Percentiles rank a stretch among this genome's conserved stretches.
Evolutionary conservation across 2,329 filamentous ascomycete genomes (phyloP).

Genomic region (Stagonosporopsis tanaceti): DNA sequence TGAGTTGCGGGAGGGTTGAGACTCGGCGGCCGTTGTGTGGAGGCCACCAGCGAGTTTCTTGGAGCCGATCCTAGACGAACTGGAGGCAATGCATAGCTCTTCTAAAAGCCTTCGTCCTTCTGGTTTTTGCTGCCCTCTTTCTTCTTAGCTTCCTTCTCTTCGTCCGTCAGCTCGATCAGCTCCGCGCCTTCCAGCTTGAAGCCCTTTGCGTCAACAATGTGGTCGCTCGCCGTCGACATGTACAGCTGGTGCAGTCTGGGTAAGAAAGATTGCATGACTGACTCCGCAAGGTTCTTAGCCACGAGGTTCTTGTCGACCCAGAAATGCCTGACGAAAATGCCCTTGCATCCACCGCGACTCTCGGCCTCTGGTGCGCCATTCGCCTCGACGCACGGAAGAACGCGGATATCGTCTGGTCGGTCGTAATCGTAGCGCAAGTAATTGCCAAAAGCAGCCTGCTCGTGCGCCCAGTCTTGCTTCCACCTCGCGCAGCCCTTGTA

Average conservation of each 20-base stretch:
- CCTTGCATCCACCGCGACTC: slow-evolving; percentile 46
- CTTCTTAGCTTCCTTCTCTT: slow-evolving; percentile 39
- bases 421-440: slow-evolving; percentile 51
- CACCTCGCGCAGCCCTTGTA: slow-evolving; percentile 48
- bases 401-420: slow-evolving; percentile 48
- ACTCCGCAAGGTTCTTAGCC: slow-evolving; percentile 41
- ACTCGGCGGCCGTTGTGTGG: neutral
- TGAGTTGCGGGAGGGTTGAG: neutral
- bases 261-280: slow-evolving; percentile 49
- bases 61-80: neutral
- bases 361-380: slow-evolving; percentile 49
- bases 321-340: slow-evolving; percentile 50
- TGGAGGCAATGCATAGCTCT: neutral
- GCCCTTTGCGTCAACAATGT: slow-evolving; percentile 48
- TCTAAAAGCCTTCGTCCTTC: slow-evolving; percentile 47
- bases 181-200: slow-evolving; percentile 45
- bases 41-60: too few relatives aligned
- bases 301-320: slow-evolving; percentile 49
- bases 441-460: slow-evolving; percentile 51
- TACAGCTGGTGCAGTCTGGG: slow-evolving; percentile 46
- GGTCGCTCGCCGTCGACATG: slow-evolving; percentile 35
- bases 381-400: slow-evolving; percentile 50
- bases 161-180: slow-evolving; percentile 41
- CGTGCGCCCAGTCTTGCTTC: slow-evolving; percentile 49
- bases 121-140: slow-evolving; percentile 40